Evolutionary conservation across 257 asterid genomes (phyloP).

Genomic region (Gentiana dahurica): DNA sequence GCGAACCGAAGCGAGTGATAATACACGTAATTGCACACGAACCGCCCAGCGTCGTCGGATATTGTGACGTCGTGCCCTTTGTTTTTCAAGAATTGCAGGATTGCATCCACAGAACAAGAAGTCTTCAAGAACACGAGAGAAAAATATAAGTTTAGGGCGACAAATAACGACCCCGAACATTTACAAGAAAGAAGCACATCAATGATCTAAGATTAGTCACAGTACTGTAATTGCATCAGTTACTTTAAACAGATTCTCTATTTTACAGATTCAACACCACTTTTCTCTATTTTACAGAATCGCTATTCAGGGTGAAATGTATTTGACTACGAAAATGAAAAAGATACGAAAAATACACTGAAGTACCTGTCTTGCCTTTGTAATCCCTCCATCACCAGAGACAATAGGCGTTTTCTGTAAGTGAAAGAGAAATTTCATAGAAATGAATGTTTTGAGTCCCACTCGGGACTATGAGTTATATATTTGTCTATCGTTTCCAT

Average conservation of each 20-base stretch:
- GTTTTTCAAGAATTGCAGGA: conserved; percentile 25
- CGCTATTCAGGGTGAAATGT: no score
- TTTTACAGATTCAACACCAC: no score
- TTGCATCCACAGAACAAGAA: conserved; percentile 31
- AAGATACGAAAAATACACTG: not conserved
- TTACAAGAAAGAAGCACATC: no score
- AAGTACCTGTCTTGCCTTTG: conserved; percentile 29
- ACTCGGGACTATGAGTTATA: not conserved
- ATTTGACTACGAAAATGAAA: no score
- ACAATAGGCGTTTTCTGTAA: conserved; percentile 38
- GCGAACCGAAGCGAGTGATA: conserved; percentile 49
- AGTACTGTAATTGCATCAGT: no score
- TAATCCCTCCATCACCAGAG: conserved; percentile 41
- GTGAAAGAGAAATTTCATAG: conserved; percentile 10
- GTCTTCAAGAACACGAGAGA: conserved; percentile 25
- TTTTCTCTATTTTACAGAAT: no score
- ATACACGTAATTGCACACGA: conserved; percentile 55
- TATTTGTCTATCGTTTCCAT: no score
- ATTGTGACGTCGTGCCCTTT: conserved; percentile 27
- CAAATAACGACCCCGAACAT: no score
- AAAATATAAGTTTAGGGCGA: no score
- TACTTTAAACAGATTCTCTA: no score
- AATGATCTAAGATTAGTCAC: no score
- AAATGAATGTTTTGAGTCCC: not conserved
- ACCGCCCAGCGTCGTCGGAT: conserved; percentile 49